Percentiles rank a stretch among this genome's conserved stretches.
These are phyloP conservation scores for Microcos paniculata DNA, from an alignment of 345 rosid genomes.

Conservation along the genomic window DNA sequence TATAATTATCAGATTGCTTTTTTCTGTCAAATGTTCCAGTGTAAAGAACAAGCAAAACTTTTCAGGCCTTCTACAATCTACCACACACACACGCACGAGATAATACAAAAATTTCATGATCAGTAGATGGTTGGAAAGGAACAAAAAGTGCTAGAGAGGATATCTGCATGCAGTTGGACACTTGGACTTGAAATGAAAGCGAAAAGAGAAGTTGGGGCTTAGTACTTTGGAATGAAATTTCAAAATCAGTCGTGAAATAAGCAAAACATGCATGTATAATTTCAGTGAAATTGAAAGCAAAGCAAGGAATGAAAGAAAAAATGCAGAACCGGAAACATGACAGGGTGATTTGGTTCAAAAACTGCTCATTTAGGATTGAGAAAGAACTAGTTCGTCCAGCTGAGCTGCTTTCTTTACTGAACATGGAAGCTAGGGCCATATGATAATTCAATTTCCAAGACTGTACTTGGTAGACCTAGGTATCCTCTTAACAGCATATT, in stretches of 20 bases:
- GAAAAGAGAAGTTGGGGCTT: neutral
- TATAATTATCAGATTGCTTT: neutral
- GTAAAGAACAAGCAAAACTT: conserved; percentile 18
- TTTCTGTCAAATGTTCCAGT: neutral
- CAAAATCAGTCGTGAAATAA: neutral
- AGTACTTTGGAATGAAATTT: neutral
- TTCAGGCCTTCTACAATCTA: conserved; percentile 12
- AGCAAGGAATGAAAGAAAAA: neutral
- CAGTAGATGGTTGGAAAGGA: conserved; percentile 10
- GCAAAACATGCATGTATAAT: neutral
- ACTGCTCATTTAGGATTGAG: neutral
- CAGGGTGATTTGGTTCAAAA: neutral
- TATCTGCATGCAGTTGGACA: neutral
- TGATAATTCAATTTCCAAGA: conserved; percentile 8
- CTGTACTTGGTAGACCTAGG: conserved; percentile 18
- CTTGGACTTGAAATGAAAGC: neutral
- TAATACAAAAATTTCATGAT: neutral
- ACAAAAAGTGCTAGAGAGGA: neutral
- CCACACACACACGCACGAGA: neutral
- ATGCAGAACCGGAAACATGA: neutral
- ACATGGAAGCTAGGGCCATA: neutral
- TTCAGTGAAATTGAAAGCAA: neutral
- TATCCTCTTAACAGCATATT: conserved; percentile 11
- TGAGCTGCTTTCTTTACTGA: conserved; percentile 11
- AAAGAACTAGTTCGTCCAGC: neutral